These are phyloP conservation scores for Coemansia pectinata DNA, from an alignment of 192 early-diverging fungal genomes.

Conservation along the genomic window DNA sequence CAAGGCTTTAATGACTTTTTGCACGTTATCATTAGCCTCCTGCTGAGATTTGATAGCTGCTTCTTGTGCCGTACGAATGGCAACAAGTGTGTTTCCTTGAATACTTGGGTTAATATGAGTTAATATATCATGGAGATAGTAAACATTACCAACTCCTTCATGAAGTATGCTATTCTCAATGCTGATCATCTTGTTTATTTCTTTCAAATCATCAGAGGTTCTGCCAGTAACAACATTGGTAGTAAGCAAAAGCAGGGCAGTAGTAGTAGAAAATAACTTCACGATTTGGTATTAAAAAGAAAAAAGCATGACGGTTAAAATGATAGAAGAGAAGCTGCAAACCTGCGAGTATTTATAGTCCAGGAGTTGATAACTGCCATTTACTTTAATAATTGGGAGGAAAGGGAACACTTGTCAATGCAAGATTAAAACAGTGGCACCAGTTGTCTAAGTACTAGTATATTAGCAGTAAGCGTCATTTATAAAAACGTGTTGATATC, in stretches of 20 bases:
- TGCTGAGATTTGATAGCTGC: not conserved
- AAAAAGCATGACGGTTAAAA: too few species aligned
- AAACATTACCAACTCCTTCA: not conserved
- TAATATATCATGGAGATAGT: not conserved
- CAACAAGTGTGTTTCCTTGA: not conserved
- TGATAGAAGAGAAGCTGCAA: too few species aligned
- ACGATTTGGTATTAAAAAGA: not conserved
- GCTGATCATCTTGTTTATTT: not conserved
- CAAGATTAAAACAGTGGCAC: too few species aligned
- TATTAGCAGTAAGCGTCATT: too few species aligned
- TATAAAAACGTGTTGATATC: too few species aligned
- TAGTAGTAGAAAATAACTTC: not conserved
- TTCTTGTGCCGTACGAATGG: not conserved
- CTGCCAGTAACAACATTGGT: not conserved
- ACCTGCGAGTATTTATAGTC: too few species aligned
- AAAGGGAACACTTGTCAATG: too few species aligned
- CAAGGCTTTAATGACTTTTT: not conserved
- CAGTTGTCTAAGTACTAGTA: too few species aligned
- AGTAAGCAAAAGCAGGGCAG: not conserved
- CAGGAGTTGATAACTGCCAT: too few species aligned
- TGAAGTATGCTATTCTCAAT: not conserved
- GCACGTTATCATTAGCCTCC: not conserved
- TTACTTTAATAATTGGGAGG: too few species aligned
- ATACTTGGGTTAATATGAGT: not conserved
- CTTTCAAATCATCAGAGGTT: not conserved